phyloP scores from a whole-genome alignment of 306 rosid genomes.

The Lathyrus oleraceus region DNA sequence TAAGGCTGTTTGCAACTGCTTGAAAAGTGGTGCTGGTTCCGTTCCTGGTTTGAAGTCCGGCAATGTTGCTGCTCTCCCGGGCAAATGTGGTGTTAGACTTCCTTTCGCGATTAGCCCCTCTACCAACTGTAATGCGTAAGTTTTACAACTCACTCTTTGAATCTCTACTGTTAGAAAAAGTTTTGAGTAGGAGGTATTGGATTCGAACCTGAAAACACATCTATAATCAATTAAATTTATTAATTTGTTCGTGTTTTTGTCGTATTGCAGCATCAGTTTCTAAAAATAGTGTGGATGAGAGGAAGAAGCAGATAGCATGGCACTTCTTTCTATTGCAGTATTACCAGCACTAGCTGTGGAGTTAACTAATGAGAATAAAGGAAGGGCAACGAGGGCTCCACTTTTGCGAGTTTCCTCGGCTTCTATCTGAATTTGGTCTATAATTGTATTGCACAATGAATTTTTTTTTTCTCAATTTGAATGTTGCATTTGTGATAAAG shows the following conservation, averaged over 20 bases:
- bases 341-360: neutral
- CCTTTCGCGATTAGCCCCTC: constrained; percentile 60
- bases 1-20: constrained; percentile 48
- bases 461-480: neutral
- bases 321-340: no score
- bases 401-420: neutral
- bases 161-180: no score
- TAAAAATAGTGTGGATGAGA: neutral
- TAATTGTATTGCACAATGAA: neutral
- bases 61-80: neutral
- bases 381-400: neutral
- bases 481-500: neutral
- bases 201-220: no score
- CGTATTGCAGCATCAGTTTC: neutral
- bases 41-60: neutral
- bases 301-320: neutral
- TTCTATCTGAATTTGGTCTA: neutral
- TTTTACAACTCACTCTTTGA: neutral
- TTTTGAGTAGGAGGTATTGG: no score
- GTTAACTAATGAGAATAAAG: neutral
- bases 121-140: constrained; percentile 41
- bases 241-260: no score
- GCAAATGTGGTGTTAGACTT: constrained; percentile 38
- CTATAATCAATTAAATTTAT: no score
- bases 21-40: constrained; percentile 10